Evolutionary conservation across 1,139 yeast genomes (phyloP).

Genomic region (Sugiyamaella xylanicola): DNA sequence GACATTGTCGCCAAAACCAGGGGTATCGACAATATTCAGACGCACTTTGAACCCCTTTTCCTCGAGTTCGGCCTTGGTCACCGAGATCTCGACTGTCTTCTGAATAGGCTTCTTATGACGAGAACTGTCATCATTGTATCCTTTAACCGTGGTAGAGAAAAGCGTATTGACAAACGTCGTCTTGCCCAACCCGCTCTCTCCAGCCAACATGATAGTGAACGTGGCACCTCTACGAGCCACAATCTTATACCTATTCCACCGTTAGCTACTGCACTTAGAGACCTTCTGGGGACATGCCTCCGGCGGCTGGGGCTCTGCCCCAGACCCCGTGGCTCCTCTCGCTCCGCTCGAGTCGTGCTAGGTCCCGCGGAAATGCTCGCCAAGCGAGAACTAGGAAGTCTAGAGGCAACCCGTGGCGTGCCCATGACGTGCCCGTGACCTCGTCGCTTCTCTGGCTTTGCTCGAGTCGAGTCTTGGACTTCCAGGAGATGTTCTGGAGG

Average conservation of each 20-base stretch:
- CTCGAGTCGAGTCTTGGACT: no score
- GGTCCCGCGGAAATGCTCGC: no score
- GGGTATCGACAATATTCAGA: constrained; percentile 90
- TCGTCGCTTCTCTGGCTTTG: neutral
- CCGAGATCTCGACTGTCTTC: constrained; percentile 89
- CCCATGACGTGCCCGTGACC: neutral
- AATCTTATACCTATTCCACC: constrained; percentile 68
- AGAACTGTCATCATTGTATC: constrained; percentile 61
- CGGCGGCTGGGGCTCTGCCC: neutral
- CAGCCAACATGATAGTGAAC: constrained; percentile 92
- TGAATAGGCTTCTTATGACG: constrained; percentile 75
- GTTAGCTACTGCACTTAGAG: no score
- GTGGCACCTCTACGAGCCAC: constrained; percentile 87
- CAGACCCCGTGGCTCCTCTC: neutral
- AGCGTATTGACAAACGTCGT: constrained; percentile 93
- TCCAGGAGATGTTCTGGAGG: neutral
- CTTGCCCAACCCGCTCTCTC: constrained; percentile 88
- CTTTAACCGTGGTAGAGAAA: constrained; percentile 61
- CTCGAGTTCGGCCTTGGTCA: constrained; percentile 86
- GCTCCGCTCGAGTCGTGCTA: neutral
- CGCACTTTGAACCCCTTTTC: constrained; percentile 88
- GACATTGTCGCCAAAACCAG: constrained; percentile 97
- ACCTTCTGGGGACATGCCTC: no score
- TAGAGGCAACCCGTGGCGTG: no score
- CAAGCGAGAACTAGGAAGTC: no score